Percentiles rank a stretch among this genome's conserved stretches.
phyloP scores from a whole-genome alignment of 73 alveolate species.

The Paramecium primaurelia region DNA sequence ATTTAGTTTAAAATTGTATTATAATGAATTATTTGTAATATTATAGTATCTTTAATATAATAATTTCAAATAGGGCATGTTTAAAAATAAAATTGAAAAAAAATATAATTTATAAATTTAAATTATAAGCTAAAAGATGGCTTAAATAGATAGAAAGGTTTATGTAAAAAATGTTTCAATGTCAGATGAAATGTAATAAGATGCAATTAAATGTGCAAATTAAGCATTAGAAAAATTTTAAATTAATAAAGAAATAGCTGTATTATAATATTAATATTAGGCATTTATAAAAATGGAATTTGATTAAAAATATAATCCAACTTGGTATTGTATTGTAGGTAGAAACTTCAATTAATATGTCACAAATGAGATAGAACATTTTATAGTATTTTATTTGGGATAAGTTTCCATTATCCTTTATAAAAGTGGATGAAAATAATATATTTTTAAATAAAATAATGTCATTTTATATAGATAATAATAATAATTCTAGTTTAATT shows the following conservation, averaged over 20 bases:
- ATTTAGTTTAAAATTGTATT: too few relatives aligned
- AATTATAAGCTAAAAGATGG: conserved; percentile 3
- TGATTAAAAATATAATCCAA: conserved; percentile 99
- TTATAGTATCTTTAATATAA: too few relatives aligned
- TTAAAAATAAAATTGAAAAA: background rate
- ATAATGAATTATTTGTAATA: too few relatives aligned
- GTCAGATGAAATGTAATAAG: conserved; percentile 97
- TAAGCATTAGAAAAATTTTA: conserved; percentile 94
- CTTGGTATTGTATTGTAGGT: conserved; percentile 97
- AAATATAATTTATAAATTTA: background rate
- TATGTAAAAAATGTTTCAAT: conserved; percentile 93
- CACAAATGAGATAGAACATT: conserved; percentile 97
- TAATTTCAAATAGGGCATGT: too few relatives aligned
- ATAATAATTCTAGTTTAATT: background rate
- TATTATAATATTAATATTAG: background rate
- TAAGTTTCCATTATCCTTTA: conserved; percentile 86
- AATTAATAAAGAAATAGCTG: conserved; percentile 96
- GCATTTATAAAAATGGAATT: conserved; percentile 99
- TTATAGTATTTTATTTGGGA: conserved; percentile 95
- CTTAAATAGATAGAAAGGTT: conserved; percentile 91
- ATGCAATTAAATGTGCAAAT: conserved; percentile 94
- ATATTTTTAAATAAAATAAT: background rate
- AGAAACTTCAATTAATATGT: conserved; percentile 93
- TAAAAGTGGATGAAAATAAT: conserved; percentile 57
- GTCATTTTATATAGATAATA: background rate